phyloP scores from a whole-genome alignment of 805 yeast species.

The Danielia oregonensis region DNA sequence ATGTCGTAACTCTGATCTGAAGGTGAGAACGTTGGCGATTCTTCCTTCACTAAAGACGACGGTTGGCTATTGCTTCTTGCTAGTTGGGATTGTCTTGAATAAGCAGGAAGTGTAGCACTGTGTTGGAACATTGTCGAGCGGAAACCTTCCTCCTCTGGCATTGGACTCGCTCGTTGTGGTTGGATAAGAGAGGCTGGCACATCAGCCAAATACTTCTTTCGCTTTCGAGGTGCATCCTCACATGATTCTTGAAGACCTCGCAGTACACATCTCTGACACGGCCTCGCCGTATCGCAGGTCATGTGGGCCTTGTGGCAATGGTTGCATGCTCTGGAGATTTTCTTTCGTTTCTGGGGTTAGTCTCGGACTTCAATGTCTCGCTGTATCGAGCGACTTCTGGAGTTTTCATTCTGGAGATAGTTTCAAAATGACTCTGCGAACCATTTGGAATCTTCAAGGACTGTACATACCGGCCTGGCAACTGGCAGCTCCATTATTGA shows the following conservation, averaged over 20 bases:
- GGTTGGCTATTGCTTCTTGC: not conserved
- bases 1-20: too few relatives aligned
- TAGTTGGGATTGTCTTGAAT: conserved; percentile 1
- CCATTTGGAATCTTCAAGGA: not conserved
- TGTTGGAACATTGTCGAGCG: conserved; percentile 15
- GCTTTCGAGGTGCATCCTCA: conserved; percentile 85
- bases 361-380: too few relatives aligned
- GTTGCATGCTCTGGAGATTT: conserved; percentile 83
- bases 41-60: not conserved
- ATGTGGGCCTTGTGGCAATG: conserved; percentile 90
- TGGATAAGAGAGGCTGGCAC: conserved; percentile 33
- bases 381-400: too few relatives aligned
- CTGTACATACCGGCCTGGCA: not conserved
- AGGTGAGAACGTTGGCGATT: too few relatives aligned
- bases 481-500: not conserved
- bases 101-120: conserved; percentile 13
- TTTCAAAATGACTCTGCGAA: not conserved
- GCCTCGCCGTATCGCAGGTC: conserved; percentile 83
- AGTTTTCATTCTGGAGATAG: not conserved
- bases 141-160: not conserved
- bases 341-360: conserved; percentile 37
- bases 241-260: conserved; percentile 70
- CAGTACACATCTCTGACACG: conserved; percentile 74
- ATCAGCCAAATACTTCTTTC: conserved; percentile 74
- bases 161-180: conserved; percentile 1